phyloP scores from a whole-genome alignment of 1,284 basidiomycete genomes.

The Ustilago shanxiensis region DNA sequence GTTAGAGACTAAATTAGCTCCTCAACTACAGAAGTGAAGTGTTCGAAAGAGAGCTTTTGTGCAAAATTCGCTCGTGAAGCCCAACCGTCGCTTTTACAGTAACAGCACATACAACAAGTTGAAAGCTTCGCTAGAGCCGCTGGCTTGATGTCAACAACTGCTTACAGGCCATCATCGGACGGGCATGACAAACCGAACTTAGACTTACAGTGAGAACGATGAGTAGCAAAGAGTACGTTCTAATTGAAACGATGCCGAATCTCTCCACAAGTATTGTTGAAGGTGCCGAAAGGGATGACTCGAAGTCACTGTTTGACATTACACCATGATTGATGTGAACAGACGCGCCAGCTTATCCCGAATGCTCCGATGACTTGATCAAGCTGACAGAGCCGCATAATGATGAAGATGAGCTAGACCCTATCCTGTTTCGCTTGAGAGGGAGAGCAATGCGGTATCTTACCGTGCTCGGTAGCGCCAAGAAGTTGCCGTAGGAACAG shows the following conservation, averaged over 20 bases:
- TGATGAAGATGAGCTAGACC: no score
- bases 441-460: background rate
- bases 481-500: no score
- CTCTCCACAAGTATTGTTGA: background rate
- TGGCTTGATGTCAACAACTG: background rate
- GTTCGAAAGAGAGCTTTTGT: constrained; percentile 1
- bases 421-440: no score
- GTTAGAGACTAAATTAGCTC: constrained; percentile 8
- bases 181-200: no score
- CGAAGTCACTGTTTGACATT: no score
- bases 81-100: no score
- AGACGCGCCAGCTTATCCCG: background rate
- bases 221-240: background rate
- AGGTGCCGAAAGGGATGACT: background rate
- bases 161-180: background rate
- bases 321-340: background rate
- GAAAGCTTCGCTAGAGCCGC: constrained; percentile 2
- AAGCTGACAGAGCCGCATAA: background rate
- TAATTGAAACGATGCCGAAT: background rate
- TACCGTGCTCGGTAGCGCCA: no score
- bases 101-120: no score
- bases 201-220: no score
- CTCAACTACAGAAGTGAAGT: no score
- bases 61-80: background rate
- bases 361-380: background rate